These are phyloP conservation scores for Penicillium canescens DNA, from an alignment of 495 filamentous ascomycete species.

Conservation along the genomic window DNA sequence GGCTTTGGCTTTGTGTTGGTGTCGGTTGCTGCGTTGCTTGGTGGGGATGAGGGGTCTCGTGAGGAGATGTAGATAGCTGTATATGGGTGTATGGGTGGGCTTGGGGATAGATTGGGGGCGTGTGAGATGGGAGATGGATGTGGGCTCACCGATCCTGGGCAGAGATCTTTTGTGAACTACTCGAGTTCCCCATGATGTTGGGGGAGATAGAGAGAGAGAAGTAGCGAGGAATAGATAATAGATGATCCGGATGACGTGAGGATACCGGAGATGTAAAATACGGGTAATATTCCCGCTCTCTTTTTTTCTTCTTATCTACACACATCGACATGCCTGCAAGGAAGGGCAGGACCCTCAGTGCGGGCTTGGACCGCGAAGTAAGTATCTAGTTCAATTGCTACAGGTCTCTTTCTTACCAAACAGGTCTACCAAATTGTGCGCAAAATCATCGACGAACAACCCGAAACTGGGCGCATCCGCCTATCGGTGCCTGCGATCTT, in stretches of 20 bases:
- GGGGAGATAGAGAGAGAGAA: too few species aligned
- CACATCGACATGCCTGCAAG: conserved; percentile 31
- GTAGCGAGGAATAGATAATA: not conserved
- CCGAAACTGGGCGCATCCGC: conserved; percentile 41
- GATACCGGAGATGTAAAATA: conserved; percentile 20
- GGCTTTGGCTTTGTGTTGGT: not conserved
- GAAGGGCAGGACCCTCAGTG: conserved; percentile 49
- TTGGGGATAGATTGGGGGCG: not conserved
- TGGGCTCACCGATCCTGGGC: conserved; percentile 64
- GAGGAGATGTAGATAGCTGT: conserved; percentile 11
- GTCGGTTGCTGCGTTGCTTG: not conserved
- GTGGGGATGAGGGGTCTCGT: conserved; percentile 23
- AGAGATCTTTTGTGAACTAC: conserved; percentile 68
- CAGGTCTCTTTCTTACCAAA: not conserved
- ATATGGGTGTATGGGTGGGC: too few species aligned
- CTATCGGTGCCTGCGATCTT: conserved; percentile 67
- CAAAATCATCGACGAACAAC: conserved; percentile 67
- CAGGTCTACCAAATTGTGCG: conserved; percentile 74
- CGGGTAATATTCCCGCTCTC: conserved; percentile 24
- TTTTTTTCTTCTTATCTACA: conserved; percentile 21
- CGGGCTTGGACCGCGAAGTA: conserved; percentile 59
- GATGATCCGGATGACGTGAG: conserved; percentile 24
- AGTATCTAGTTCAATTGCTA: conserved; percentile 1
- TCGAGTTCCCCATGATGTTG: conserved; percentile 63
- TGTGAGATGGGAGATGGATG: too few species aligned